phyloP scores from a whole-genome alignment of 2,329 filamentous ascomycete species.

The Teratosphaeria pseudoeucalypti region DNA sequence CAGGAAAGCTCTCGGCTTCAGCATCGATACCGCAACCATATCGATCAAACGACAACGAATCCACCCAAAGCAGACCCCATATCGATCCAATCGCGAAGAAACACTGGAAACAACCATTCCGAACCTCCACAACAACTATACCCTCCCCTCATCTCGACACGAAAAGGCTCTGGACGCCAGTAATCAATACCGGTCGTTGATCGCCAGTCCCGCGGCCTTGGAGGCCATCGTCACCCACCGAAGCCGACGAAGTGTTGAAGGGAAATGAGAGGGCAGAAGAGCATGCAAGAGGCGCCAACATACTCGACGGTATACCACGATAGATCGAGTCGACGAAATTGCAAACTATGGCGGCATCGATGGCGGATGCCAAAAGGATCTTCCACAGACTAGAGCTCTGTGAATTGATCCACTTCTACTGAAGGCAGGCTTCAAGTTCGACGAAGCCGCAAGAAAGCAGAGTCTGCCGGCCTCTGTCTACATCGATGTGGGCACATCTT shows the following conservation, averaged over 20 bases:
- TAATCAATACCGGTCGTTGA: neutral
- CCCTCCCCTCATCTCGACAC: neutral
- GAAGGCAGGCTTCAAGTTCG: neutral
- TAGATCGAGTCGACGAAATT: neutral
- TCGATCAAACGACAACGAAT: neutral
- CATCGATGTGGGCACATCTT: neutral
- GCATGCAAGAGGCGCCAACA: neutral
- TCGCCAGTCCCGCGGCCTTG: neutral
- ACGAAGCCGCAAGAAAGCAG: neutral
- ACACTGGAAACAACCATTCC: neutral
- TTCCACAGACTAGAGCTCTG: neutral
- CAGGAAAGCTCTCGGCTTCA: neutral
- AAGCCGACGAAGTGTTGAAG: neutral
- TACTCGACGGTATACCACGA: neutral
- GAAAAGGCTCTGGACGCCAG: neutral
- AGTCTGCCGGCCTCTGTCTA: neutral
- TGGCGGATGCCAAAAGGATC: neutral
- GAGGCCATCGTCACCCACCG: neutral
- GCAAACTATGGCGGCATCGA: neutral
- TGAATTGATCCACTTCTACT: neutral
- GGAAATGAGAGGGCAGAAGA: neutral
- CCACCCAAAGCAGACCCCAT: neutral
- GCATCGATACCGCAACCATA: neutral
- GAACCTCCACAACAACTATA: neutral
- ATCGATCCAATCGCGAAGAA: neutral